Evolutionary conservation across 306 rosid genomes (phyloP), one percentile per base, ranked within the genome.

Genomic region (Cicer bijugum): DNA sequence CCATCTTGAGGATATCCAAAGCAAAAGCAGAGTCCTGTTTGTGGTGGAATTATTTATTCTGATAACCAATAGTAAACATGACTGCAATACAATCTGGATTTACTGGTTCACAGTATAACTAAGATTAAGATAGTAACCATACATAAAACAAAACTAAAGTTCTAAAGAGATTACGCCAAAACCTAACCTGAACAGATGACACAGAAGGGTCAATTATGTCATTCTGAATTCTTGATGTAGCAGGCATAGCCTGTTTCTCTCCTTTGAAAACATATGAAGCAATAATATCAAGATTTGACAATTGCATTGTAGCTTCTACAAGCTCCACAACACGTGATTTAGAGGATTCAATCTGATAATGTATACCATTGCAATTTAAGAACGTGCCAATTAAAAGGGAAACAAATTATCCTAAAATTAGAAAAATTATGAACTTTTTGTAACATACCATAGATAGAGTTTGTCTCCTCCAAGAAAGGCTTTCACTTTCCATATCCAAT

Each of bases 381-480:
- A 67, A 59, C 60, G 69, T 46, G 57, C 19, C 42, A 46, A 46
- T 48, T 47, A 33, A 58, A 39, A 53, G 9, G 53, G 66, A 28
- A 42, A 14, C 46, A 48, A 56, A 75, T 23, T 58, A 52, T 78
- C 77, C 76, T 51, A 12, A 47, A 44, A 45, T 51, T 15, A 6
- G 17, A 19, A 78, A 58, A 58, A 56, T 1, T 6, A 67, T 10
- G 45, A 58, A 59, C 35, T 55, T 78, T 35, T 56, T 55, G 64
- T 28, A 75, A 75, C 85, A 81, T 82, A 93, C 97, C 92, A 81
- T 61, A 45, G 95, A 88, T 42, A 82, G 62, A 60, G 84, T 74
- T 82, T 83, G 86, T 77, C 93, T 85, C 81, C 91, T 89, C 98
- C 98, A 91, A 81, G 89, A 78, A 61, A 94, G 78, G 86, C 90